These are phyloP conservation scores for Biscogniauxia marginata DNA, from an alignment of 2,329 filamentous ascomycete genomes.

Conservation along the genomic window DNA sequence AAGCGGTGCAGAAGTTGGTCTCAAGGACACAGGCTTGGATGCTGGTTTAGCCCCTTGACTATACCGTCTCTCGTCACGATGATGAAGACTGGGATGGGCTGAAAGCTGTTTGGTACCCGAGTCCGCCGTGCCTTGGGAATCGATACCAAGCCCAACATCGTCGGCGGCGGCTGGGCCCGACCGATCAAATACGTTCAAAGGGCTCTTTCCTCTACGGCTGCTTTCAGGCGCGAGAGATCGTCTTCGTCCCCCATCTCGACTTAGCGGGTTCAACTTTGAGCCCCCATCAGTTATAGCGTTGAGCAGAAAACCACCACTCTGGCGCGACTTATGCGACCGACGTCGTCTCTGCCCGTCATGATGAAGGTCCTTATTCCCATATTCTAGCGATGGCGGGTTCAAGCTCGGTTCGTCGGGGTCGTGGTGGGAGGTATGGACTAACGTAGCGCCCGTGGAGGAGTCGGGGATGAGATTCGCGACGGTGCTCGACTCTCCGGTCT, in stretches of 20 bases:
- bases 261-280: conserved; percentile 10
- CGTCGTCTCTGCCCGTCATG: conserved; percentile 24
- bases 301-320: conserved; percentile 50
- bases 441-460: conserved; percentile 12
- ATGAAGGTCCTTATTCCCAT: conserved; percentile 14
- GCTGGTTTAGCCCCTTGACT: conserved; percentile 26
- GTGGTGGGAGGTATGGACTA: not conserved
- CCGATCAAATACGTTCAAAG: conserved; percentile 16
- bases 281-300: conserved; percentile 38
- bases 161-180: conserved; percentile 2
- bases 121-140: conserved; percentile 14
- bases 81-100: conserved; percentile 11
- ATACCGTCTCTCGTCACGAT: conserved; percentile 23
- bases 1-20: conserved; percentile 36
- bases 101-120: conserved; percentile 11
- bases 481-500: conserved; percentile 45
- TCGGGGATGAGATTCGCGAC: conserved; percentile 30
- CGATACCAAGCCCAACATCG: conserved; percentile 12
- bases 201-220: conserved; percentile 28
- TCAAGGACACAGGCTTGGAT: conserved; percentile 25
- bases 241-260: conserved; percentile 33
- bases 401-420: conserved; percentile 13
- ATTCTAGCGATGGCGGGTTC: conserved; percentile 14
- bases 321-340: conserved; percentile 42
- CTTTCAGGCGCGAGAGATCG: conserved; percentile 30